Evolutionary conservation across 768 basidiomycete species (phyloP).

Genomic region (Leccinum obscurum): DNA sequence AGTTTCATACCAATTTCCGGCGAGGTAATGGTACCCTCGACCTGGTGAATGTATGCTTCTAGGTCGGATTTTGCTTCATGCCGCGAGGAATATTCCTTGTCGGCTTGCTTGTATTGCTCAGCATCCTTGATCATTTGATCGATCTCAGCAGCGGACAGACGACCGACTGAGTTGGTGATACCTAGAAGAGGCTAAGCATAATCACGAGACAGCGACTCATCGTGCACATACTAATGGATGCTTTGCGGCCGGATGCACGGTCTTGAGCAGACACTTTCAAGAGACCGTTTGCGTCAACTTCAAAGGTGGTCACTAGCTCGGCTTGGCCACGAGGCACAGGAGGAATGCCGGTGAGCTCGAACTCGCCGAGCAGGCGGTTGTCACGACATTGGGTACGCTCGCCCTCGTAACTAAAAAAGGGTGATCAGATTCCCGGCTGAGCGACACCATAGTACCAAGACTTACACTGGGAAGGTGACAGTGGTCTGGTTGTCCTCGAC

Average conservation of each 20-base stretch:
- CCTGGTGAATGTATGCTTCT: constrained; percentile 96
- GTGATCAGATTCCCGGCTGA: constrained; percentile 9
- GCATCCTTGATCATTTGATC: constrained; percentile 99
- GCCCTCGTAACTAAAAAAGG: constrained; percentile 78
- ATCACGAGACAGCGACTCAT: neutral
- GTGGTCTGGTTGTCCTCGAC: constrained; percentile 99
- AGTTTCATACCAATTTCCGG: constrained; percentile 98
- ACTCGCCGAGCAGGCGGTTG: constrained; percentile 98
- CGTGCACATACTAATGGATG: constrained; percentile 80
- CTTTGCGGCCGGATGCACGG: constrained; percentile 98
- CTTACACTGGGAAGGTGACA: constrained; percentile 98
- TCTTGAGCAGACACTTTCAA: constrained; percentile 98
- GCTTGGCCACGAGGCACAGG: constrained; percentile 99
- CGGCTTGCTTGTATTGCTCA: constrained; percentile 93
- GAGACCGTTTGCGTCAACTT: constrained; percentile 99
- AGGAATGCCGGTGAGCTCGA: constrained; percentile 98
- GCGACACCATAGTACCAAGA: neutral
- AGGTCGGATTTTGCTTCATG: constrained; percentile 99
- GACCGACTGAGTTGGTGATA: constrained; percentile 99
- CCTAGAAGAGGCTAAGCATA: constrained; percentile 42
- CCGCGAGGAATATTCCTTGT: constrained; percentile 97
- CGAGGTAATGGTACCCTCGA: constrained; percentile 93
- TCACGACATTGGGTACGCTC: constrained; percentile 99
- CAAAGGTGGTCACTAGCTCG: constrained; percentile 98
- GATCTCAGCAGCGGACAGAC: constrained; percentile 95